Base-by-base conservation (phyloP, 768 basidiomycete genomes). In the button mushroom (Agaricus bisporus) region DNA sequence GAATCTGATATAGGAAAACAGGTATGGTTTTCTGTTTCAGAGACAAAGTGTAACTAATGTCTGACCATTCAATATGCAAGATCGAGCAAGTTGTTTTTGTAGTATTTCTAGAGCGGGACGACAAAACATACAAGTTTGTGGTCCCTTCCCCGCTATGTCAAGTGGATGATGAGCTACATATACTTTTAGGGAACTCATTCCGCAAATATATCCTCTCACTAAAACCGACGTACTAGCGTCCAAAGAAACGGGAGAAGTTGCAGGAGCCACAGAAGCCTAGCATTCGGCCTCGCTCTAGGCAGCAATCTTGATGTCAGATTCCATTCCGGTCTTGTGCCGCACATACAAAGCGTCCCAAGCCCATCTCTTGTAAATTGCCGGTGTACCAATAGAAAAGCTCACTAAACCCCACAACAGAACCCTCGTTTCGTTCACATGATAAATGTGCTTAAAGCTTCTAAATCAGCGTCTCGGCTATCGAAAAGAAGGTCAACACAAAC, bases 21-120 rank as follows among this genome's bases (percentile, higher is more conserved):
- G 68, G 81, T 76, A 71, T 66, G 45, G 3, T 35, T 11, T 68
- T 11, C 44, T 35, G 18, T 22, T 15, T 18, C 32, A 17, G 17
- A 18, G 3, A 20, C 15, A 17, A 20, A 32, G 12, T 45, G 60
- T 48, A 44, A 15, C 43, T 14, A 32, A 37, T 9, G 4, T 15
- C 12, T 39, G 5, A 48, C 11, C 5, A 1, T 39, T 50, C 26
- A 25, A 14, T 12, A 39, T 25, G 7, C 26, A 46, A 84, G 81
- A 66, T 91, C n/a, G 82, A 88, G 37, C 79, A 83, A 41, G 73
- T 88, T 15, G 77, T 91, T 5, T 90, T 92, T 58, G 83, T 86
- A 7, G 84, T 88, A 22, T 91, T 83, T 76, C 80, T 75, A 41
- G 71, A 83, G 58, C 74, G 69, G 49, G 89, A 92, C 61, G 78